Conservation (phyloP, 2,329 filamentous ascomycete species). For the Diaporthe destruens region DNA sequence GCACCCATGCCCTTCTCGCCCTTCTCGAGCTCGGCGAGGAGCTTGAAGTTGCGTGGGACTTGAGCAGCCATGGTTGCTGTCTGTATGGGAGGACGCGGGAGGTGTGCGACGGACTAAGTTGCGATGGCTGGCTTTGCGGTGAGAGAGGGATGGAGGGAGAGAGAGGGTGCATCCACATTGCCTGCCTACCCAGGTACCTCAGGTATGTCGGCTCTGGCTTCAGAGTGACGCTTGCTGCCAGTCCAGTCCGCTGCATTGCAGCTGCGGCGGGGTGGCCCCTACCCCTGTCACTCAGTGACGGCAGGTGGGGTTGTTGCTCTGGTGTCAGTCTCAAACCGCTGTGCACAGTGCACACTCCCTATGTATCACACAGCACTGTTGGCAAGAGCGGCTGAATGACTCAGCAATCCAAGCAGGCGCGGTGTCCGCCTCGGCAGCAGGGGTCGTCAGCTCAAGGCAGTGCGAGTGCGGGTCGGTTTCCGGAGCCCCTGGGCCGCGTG, state of each 20-base stretch:
- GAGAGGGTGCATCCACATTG: background rate
- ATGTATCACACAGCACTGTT: no score
- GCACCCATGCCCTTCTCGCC: slow-evolving; percentile 97
- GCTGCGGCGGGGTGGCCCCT: slow-evolving; percentile 17
- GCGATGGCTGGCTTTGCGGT: slow-evolving; percentile 4
- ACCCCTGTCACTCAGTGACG: slow-evolving; percentile 23
- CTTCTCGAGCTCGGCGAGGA: slow-evolving; percentile 98
- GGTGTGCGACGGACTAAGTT: slow-evolving; percentile 1
- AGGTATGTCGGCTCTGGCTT: background rate
- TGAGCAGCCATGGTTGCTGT: slow-evolving; percentile 56
- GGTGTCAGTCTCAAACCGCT: slow-evolving; percentile 6
- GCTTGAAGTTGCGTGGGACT: slow-evolving; percentile 94
- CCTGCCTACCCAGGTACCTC: no score
- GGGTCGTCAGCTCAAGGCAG: slow-evolving; percentile 3
- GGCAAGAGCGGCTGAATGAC: slow-evolving; percentile 14
- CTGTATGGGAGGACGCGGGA: background rate
- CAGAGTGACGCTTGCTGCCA: slow-evolving; percentile 11
- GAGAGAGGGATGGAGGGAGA: background rate
- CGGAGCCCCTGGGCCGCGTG: slow-evolving; percentile 20
- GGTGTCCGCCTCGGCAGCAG: background rate
- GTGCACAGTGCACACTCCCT: no score
- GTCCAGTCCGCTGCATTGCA: slow-evolving; percentile 20
- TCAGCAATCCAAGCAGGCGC: slow-evolving; percentile 12
- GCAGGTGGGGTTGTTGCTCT: slow-evolving; percentile 14
- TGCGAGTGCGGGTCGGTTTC: slow-evolving; percentile 26